Percentiles rank a stretch among this genome's conserved stretches.
Conservation (phyloP, 306 rosid species). For the Cucurbita moschata region DNA sequence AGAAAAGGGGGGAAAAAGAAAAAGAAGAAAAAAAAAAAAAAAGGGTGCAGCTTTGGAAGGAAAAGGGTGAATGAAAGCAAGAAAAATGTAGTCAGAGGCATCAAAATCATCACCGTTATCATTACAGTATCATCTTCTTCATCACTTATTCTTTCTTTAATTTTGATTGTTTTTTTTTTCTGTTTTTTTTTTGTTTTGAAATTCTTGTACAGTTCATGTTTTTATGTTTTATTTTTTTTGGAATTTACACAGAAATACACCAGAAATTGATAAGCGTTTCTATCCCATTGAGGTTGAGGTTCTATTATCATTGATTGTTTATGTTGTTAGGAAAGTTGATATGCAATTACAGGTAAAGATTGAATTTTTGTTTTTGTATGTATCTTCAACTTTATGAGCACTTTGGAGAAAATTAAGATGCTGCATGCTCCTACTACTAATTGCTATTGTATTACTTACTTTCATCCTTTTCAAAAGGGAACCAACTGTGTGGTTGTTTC, state of each 20-base stretch:
- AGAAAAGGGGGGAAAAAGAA: slow-evolving; percentile 14
- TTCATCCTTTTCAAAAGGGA: background rate
- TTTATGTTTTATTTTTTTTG: background rate
- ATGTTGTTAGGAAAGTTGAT: background rate
- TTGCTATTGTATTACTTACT: too few species aligned
- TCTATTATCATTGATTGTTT: background rate
- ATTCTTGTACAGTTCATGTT: background rate
- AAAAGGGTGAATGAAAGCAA: slow-evolving; percentile 30
- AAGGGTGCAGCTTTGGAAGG: slow-evolving; percentile 47
- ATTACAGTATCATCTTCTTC: slow-evolving; percentile 12
- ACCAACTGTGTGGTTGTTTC: background rate
- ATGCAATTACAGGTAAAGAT: background rate
- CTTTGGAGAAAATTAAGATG: too few species aligned
- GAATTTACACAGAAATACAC: background rate
- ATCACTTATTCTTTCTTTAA: background rate
- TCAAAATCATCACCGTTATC: slow-evolving; percentile 55
- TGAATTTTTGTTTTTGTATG: too few species aligned
- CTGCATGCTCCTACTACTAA: too few species aligned
- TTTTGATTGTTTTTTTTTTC: background rate
- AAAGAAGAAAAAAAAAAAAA: slow-evolving; percentile 3
- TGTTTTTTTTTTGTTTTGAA: background rate
- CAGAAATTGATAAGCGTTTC: background rate
- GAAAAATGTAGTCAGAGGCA: slow-evolving; percentile 23
- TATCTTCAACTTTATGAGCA: too few species aligned
- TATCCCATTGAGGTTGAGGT: background rate